These are phyloP conservation scores for Lecanosticta acicola DNA, from an alignment of 2,329 filamentous ascomycete species.

Conservation along the genomic window DNA sequence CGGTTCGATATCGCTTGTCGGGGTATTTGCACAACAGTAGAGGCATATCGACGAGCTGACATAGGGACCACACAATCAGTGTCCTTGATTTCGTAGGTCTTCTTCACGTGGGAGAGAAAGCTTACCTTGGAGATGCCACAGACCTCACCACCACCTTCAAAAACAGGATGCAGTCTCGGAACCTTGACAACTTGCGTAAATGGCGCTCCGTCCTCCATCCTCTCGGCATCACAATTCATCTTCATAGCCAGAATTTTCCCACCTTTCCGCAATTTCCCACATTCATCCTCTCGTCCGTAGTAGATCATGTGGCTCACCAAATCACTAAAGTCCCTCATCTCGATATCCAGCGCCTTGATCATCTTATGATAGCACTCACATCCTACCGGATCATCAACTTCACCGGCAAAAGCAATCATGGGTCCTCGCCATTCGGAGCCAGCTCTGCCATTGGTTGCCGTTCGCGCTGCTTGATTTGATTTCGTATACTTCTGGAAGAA, in stretches of 20 bases:
- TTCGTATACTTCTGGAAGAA: background rate
- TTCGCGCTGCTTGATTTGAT: background rate
- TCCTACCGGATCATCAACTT: background rate
- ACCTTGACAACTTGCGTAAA: background rate
- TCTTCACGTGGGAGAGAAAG: no score
- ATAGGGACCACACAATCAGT: no score
- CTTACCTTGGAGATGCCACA: background rate
- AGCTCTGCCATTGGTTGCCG: background rate
- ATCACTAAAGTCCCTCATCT: background rate
- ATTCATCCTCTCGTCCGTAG: background rate
- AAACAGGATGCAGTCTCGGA: background rate
- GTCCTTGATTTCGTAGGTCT: no score
- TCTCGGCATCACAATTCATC: background rate
- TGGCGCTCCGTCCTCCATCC: background rate
- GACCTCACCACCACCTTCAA: background rate
- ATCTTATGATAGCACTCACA: background rate
- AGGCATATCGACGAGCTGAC: background rate
- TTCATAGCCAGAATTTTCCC: background rate
- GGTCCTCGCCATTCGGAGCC: background rate
- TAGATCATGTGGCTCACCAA: background rate
- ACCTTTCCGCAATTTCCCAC: background rate
- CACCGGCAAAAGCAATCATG: background rate
- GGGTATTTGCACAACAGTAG: background rate
- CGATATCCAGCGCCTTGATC: background rate
- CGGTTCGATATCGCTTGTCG: background rate